A percentile compares a stretch with the other conserved stretches of the same genome.
phyloP scores from a whole-genome alignment of 306 rosid genomes.

The Prinsepia uniflora region DNA sequence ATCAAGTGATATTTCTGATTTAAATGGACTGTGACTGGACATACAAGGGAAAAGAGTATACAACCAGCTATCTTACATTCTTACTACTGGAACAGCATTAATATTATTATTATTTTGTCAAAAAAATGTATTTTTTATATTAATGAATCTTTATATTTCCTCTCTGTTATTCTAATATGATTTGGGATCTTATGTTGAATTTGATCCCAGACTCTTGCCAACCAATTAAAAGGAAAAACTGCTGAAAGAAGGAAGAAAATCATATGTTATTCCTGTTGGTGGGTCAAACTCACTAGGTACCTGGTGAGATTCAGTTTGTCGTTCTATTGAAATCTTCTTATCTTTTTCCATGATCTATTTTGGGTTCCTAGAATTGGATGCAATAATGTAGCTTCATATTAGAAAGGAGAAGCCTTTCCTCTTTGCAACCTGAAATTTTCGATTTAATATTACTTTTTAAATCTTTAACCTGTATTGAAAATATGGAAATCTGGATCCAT shows the following conservation, averaged over 20 bases:
- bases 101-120: not conserved
- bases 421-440: not conserved
- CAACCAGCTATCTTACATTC: not conserved
- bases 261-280: constrained; percentile 88
- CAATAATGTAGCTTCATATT: not conserved
- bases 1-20: not conserved
- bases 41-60: not conserved
- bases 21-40: not conserved
- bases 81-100: not conserved
- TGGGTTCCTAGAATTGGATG: not conserved
- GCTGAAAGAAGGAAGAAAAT: constrained; percentile 77
- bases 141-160: not conserved
- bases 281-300: constrained; percentile 91
- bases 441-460: not conserved
- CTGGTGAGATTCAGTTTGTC: constrained; percentile 64
- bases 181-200: too few relatives aligned
- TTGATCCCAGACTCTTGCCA: constrained; percentile 52
- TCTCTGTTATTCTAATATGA: not conserved
- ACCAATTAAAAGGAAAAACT: constrained; percentile 63
- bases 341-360: not conserved
- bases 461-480: not conserved
- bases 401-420: not conserved
- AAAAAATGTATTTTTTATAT: not conserved
- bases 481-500: too few relatives aligned
- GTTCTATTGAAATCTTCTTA: constrained; percentile 6